Evolutionary conservation across 495 filamentous ascomycete genomes (phyloP).

Genomic region (Neurospora sp.): DNA sequence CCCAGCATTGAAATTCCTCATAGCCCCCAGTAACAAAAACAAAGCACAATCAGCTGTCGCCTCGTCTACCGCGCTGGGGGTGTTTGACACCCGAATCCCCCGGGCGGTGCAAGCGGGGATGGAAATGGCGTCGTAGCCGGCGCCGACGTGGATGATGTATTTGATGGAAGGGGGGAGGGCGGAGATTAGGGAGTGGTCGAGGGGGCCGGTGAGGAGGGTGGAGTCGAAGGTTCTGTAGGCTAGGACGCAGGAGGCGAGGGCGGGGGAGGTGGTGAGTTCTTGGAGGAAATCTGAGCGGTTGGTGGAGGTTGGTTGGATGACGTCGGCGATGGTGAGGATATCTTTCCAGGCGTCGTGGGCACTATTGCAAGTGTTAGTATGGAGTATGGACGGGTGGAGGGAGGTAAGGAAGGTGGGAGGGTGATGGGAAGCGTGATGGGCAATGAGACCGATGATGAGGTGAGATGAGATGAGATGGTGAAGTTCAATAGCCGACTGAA

Average conservation of each 20-base stretch:
- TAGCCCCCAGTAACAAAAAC: slow-evolving; percentile 67
- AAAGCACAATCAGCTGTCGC: slow-evolving; percentile 71
- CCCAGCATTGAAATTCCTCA: slow-evolving; percentile 57
- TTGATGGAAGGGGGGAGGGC: slow-evolving; percentile 56
- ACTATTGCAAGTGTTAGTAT: too few relatives aligned
- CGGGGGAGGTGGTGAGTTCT: slow-evolving; percentile 58
- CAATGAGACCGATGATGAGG: too few relatives aligned
- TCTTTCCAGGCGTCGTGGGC: too few relatives aligned
- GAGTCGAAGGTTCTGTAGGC: slow-evolving; percentile 73
- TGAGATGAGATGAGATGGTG: too few relatives aligned
- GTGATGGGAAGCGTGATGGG: too few relatives aligned
- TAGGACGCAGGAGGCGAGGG: slow-evolving; percentile 56
- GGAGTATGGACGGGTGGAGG: too few relatives aligned
- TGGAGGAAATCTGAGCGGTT: slow-evolving; percentile 47
- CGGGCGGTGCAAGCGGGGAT: slow-evolving; percentile 57
- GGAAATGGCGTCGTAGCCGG: slow-evolving; percentile 76
- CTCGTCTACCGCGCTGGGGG: slow-evolving; percentile 70
- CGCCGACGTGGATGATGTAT: slow-evolving; percentile 80
- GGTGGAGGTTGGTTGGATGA: neutral
- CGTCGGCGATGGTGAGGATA: too few relatives aligned
- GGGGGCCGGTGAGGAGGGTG: slow-evolving; percentile 52
- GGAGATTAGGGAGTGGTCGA: slow-evolving; percentile 50
- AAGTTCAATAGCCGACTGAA: too few relatives aligned
- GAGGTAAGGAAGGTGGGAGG: too few relatives aligned
- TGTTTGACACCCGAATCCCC: slow-evolving; percentile 63